Conservation (phyloP, 768 basidiomycete species). For the Cyclocybe aegerita region DNA sequence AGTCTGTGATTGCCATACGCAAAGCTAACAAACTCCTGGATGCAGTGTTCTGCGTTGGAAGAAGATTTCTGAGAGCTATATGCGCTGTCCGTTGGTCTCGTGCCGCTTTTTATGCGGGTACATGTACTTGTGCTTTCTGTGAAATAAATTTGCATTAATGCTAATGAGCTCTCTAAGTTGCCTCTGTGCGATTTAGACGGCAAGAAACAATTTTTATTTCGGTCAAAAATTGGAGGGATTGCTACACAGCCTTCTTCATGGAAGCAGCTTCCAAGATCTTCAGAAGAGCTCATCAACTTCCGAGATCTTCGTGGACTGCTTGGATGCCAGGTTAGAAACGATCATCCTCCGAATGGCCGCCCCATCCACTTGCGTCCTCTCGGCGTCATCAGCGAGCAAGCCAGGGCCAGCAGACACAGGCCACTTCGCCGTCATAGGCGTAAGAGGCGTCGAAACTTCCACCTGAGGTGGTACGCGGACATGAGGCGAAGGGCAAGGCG, state of each 20-base stretch:
- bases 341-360: slow-evolving; percentile 34
- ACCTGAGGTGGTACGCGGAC: slow-evolving; percentile 3
- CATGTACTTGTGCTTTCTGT: background rate
- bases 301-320: slow-evolving; percentile 7
- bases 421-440: slow-evolving; percentile 18
- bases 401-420: slow-evolving; percentile 12
- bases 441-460: slow-evolving; percentile 7
- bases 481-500: slow-evolving; percentile 12
- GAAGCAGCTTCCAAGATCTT: background rate
- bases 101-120: background rate
- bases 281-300: slow-evolving; percentile 15
- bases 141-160: too few species aligned
- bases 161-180: too few species aligned
- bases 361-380: slow-evolving; percentile 23
- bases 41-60: slow-evolving; percentile 20
- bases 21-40: background rate
- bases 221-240: too few species aligned
- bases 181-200: too few species aligned
- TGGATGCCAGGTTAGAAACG: slow-evolving; percentile 29
- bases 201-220: too few species aligned
- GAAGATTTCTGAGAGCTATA: slow-evolving; percentile 24
- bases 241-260: background rate
- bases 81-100: background rate
- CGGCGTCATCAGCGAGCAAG: background rate
- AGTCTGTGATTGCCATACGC: background rate